Conservation (phyloP, 2,329 filamentous ascomycete species). For the Arthrinium phaeospermum region DNA sequence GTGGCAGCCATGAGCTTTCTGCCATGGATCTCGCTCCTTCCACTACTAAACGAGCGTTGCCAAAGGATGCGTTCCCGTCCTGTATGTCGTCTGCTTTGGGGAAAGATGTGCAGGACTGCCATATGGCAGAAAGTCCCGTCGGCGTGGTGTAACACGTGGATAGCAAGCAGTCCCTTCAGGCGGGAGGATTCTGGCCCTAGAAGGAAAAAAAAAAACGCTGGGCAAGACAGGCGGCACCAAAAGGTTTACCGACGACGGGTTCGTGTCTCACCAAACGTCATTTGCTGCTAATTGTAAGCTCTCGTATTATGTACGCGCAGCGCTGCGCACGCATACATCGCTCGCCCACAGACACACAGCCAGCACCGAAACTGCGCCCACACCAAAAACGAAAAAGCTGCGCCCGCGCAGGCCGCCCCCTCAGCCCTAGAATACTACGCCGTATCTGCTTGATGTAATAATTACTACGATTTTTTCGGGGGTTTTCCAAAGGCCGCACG, state of each 20-base stretch:
- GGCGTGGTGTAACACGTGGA: neutral
- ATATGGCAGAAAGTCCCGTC: slow-evolving; percentile 1
- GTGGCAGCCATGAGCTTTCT: neutral
- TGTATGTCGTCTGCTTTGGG: neutral
- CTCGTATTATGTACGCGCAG: neutral
- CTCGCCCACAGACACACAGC: neutral
- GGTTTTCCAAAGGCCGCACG: neutral
- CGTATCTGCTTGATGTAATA: neutral
- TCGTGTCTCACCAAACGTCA: neutral
- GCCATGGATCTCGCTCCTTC: neutral
- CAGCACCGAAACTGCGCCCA: neutral
- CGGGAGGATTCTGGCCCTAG: neutral
- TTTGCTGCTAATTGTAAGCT: neutral
- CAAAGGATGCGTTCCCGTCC: neutral
- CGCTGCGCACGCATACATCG: neutral
- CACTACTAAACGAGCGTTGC: neutral
- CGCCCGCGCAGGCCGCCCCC: neutral
- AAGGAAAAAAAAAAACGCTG: neutral
- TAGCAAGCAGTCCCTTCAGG: neutral
- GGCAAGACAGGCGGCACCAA: neutral
- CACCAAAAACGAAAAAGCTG: neutral
- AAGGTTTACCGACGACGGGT: neutral
- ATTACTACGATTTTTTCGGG: neutral
- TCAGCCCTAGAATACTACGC: neutral
- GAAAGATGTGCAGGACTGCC: slow-evolving; percentile 8